Evolutionary conservation across 768 basidiomycete species (phyloP), one percentile per base, ranked within the genome.

Genomic region (Candolleomyces aberdarensis): DNA sequence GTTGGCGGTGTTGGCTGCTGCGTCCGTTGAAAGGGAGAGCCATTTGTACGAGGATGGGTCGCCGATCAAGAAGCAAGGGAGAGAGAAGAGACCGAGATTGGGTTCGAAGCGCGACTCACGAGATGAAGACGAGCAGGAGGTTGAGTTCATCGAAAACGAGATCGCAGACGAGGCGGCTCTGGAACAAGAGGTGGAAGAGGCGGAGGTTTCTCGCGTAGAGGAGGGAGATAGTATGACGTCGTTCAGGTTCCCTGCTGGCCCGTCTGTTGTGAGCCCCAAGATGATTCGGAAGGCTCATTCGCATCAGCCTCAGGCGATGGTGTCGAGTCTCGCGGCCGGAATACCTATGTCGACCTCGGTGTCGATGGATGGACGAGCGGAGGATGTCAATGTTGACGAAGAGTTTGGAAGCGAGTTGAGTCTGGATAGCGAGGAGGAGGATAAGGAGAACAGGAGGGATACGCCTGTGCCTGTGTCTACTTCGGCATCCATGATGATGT

Each of bases 21-120:
- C 11, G 22, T 36, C 56, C 17, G 29, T 15, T 3, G 49, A 32
- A 2, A 10, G 29, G 19, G 29, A 19, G 19, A 53, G 20, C 7
- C 32, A 9, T 3, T 43, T 55, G 6, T 59, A 63, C 32, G 71
- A 74, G 9, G 78, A 81, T 26, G 67, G 76, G 11, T 75, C 78
- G 20, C 79, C 79, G 5, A 79, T 76, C 65, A 78, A 73, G 62
- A 75, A 76, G 3, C 91, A 94, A 73, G 92, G 92, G 17, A 80
- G 92, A 58, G 91, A 94, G 74, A 94, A 94, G 72, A 80, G 91
- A 62, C 87, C 84, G 62, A 82, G 89, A 14, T 79, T 85, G 49
- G 81, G 76, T 29, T 84, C 87, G 5, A 72, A 69, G 3, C 40
- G 19, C 14, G 32, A 31, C 17, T 20, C 17, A 15, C 29, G 31